Base-by-base conservation (phyloP, 371 early-diverging fungal genomes). In the Basidiobolus meristosporus region DNA sequence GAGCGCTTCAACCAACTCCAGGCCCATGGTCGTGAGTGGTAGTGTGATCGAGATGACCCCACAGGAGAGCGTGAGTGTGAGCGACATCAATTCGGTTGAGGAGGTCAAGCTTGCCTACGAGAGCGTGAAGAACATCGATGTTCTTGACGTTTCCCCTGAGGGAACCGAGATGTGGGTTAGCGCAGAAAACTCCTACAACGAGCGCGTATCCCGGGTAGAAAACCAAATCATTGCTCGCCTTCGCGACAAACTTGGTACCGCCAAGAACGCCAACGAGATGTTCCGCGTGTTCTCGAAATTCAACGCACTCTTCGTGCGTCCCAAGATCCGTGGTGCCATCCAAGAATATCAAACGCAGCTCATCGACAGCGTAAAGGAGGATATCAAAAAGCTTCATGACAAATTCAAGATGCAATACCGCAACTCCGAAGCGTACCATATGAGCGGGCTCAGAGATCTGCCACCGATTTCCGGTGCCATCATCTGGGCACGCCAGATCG, bases 321-420 rank as follows among this genome's bases (percentile, higher is more conserved):
- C 93, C 43, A 98, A 93, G 76, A 97, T 98, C 63, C 84, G 98
- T 50, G 93, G 93, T 36, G 98, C 98, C 15, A 90, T 98, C 47
- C 92, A 91, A 59, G 98, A 98, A 57, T 98, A 96, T 50, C 98
- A 98, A 62, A 80, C 85, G 2, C 95, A 91, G 54, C 66, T 97
- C 36, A 91, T 98, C 50, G 91, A 88, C 40, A 84, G 79, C 39
- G 96, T 97, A 51, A 97, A 98, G 61, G 88, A 89, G 19, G 98
- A 98, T 50, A 90, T 98, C 46, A 67, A 76, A 34, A 73, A 76
- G 37, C 63, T 98, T 38, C 96, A 96, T 44, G 91, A 92, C 38
- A 96, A 92, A 56, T 97, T 95, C 59, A 88, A 84, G 59, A 56
- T 68, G 60, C 85, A 84, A 44, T 96, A 95, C 59, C 72, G 80